A percentile compares a stretch with the other conserved stretches of the same genome.
Conservation (phyloP, 2,329 filamentous ascomycete species). For the Talaromyces sp. region DNA sequence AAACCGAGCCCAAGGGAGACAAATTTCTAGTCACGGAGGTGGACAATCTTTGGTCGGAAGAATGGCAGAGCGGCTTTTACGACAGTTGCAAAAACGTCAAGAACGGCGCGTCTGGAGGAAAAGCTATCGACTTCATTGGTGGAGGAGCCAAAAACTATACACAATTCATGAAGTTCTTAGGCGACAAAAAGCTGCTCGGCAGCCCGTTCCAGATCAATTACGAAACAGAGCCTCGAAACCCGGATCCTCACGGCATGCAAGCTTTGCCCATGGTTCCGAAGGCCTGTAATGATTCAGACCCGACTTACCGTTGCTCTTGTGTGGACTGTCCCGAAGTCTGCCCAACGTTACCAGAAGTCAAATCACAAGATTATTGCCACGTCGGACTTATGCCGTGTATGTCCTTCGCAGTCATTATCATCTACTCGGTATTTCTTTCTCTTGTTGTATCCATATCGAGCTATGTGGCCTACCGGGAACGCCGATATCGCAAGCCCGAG, state of each 20-base stretch:
- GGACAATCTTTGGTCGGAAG: slow-evolving; percentile 80
- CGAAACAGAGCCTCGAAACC: slow-evolving; percentile 56
- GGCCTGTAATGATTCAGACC: slow-evolving; percentile 85
- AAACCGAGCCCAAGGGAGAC: slow-evolving; percentile 57
- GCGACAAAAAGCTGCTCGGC: slow-evolving; percentile 83
- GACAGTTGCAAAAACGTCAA: slow-evolving; percentile 99
- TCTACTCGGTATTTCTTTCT: slow-evolving; percentile 74
- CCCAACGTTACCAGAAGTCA: slow-evolving; percentile 74
- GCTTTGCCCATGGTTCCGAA: slow-evolving; percentile 71
- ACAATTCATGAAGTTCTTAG: slow-evolving; percentile 84
- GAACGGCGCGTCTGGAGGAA: slow-evolving; percentile 89
- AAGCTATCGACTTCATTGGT: slow-evolving; percentile 93
- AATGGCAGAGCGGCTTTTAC: slow-evolving; percentile 86
- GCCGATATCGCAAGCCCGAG: slow-evolving; percentile 73
- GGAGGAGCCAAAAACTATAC: slow-evolving; percentile 90
- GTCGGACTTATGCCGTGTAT: slow-evolving; percentile 89
- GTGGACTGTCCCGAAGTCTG: slow-evolving; percentile 89
- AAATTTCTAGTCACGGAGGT: slow-evolving; percentile 78
- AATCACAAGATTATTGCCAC: slow-evolving; percentile 67
- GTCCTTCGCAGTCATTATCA: slow-evolving; percentile 85
- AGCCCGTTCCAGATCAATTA: slow-evolving; percentile 99
- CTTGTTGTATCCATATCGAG: slow-evolving; percentile 67
- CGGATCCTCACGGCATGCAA: slow-evolving; percentile 67
- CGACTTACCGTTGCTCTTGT: slow-evolving; percentile 84
- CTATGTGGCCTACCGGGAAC: slow-evolving; percentile 72